Evolutionary conservation across 306 rosid species (phyloP).

Genomic region (Prinsepia uniflora): DNA sequence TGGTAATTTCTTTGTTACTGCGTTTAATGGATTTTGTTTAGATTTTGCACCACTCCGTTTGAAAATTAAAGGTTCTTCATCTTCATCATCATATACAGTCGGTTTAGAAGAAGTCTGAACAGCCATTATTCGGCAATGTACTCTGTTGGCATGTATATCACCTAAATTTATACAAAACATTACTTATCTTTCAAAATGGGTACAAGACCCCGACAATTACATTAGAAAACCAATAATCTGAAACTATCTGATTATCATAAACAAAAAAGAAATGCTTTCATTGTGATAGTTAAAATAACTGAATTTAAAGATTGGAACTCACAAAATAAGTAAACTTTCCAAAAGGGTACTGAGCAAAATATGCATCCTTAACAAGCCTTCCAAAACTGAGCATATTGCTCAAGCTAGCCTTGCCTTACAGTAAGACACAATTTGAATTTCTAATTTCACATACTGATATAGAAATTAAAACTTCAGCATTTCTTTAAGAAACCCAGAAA

Average conservation of each 20-base stretch:
- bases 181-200: not conserved
- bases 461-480: not conserved
- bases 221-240: not conserved
- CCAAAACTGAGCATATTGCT: too few relatives aligned
- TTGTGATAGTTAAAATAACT: not conserved
- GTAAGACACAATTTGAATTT: not conserved
- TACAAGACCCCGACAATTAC: not conserved
- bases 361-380: too few relatives aligned
- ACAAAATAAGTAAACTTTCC: too few relatives aligned
- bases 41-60: constrained; percentile 31
- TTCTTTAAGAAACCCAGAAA: not conserved
- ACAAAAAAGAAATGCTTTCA: not conserved
- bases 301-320: not conserved
- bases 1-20: constrained; percentile 29
- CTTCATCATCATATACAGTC: constrained; percentile 28
- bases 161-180: constrained; percentile 25
- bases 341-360: too few relatives aligned
- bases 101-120: constrained; percentile 33
- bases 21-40: constrained; percentile 38
- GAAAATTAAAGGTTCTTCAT: constrained; percentile 38
- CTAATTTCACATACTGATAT: not conserved
- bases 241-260: not conserved
- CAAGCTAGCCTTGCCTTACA: too few relatives aligned
- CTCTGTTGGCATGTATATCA: constrained; percentile 21
- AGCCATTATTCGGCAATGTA: constrained; percentile 38